Evolutionary conservation across 768 basidiomycete species (phyloP).

Genomic region (Auriscalpium microsporum): DNA sequence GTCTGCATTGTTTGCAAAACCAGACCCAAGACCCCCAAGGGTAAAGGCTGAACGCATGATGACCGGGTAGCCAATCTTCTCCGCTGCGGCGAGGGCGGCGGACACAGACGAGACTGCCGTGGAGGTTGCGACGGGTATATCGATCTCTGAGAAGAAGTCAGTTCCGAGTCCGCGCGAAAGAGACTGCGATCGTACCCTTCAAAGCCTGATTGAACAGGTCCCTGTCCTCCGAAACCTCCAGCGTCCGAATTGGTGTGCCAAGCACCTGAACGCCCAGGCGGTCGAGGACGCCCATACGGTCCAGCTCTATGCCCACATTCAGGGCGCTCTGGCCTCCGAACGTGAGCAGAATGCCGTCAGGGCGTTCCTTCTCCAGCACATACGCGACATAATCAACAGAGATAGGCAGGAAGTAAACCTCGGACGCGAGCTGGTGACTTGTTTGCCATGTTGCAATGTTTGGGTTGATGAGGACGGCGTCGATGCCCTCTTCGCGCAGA

Average conservation of each 20-base stretch:
- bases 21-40: constrained; percentile 89
- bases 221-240: constrained; percentile 95
- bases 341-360: constrained; percentile 92
- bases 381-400: constrained; percentile 98
- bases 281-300: constrained; percentile 7
- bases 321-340: constrained; percentile 68
- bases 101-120: constrained; percentile 1
- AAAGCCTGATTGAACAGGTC: constrained; percentile 91
- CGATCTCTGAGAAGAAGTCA: constrained; percentile 66
- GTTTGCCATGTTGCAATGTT: constrained; percentile 99
- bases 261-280: constrained; percentile 84
- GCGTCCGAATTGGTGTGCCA: constrained; percentile 94
- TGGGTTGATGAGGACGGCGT: constrained; percentile 93
- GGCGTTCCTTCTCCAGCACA: constrained; percentile 95
- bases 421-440: constrained; percentile 91
- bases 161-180: constrained; percentile 73
- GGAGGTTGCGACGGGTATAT: constrained; percentile 1
- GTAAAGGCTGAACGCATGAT: constrained; percentile 97
- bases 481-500: constrained; percentile 85
- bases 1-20: constrained; percentile 90
- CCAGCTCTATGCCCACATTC: constrained; percentile 1
- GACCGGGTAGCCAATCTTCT: constrained; percentile 84
- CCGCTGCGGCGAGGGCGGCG: constrained; percentile 65
- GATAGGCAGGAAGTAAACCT: constrained; percentile 96
- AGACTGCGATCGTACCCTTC: constrained; percentile 93